Evolutionary conservation across 805 yeast species (phyloP), one percentile per base, ranked within the genome.

Genomic region (Ogataea saltuana): DNA sequence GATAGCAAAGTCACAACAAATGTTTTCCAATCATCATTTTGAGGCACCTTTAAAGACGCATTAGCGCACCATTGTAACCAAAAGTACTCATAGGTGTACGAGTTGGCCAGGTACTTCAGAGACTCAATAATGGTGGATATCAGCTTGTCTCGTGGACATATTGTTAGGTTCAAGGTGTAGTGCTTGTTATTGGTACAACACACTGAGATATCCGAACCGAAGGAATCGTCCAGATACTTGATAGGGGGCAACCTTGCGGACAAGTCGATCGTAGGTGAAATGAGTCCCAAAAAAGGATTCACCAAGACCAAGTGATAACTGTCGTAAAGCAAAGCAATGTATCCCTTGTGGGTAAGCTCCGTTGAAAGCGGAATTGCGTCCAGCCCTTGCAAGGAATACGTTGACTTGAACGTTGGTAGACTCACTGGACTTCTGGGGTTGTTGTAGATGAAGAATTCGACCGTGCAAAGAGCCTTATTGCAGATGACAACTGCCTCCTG

Each of bases 1-100:
- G 82, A 67, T 9, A 82, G 57, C 2, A 83, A 51, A 0, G 84
- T 72, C 3, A 74, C 65, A 0, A 77, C 68, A 50, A 78, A 78
- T 0, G 85, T 75, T 12, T 69, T 70, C 88, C 89, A 83, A 23
- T 83, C 88, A 49, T 71, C 68, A 29, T 57, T 61, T 17, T 58
- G 49, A 3, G 65, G 67, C 16, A 68, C 71, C 3, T 37, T 31
- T 9, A 76, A 45, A 39, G 74, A 64, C 16, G 71, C 58, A 1
- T 85, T 78, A 1, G 80, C 60, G 34, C 83, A 69, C 88, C 89
- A 85, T 3, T 75, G 67, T 38, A 80, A 61, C 78, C 83, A 73
- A n/a, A 83, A 64, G 26, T 71, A 72, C 53, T 80, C 82, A 51
- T 71, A 72, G 3, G 79, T 70, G 43, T 74, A 74, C 2, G 83